Base-by-base conservation (phyloP, 2,329 filamentous ascomycete species). In the Penicillium sp. region DNA sequence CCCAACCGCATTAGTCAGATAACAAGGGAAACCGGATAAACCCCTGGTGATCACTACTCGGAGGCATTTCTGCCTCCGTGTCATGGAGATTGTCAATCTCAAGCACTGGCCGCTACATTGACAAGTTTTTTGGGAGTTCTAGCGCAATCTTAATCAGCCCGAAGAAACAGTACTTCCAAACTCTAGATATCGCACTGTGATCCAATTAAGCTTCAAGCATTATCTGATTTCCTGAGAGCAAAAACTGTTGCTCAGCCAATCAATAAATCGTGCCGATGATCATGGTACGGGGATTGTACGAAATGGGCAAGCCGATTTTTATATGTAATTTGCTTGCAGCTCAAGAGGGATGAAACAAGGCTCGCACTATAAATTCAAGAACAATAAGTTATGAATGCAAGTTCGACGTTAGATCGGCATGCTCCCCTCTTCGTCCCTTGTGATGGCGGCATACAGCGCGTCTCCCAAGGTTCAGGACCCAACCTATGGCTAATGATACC, bases 371-470 rank as follows among this genome's bases (percentile, higher is more conserved):
- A 31, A 31, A 2, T 11, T 31, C 28, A 13, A 11, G 28, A 31
- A 31, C 10, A 13, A 13, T 31, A n/a, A n/a, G n/a, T n/a, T n/a
- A 31, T 4, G 11, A 5, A 38, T 51, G 46, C 44, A 48, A 45
- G 36, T 38, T 42, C 13, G 35, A 28, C 46, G 49, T 47, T 41
- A 6, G 49, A 52, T 50, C 49, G 13, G 35, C 50, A 28, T 25
- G 1, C 16, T 42, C 42, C 44, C 18, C 20, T 14, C 8, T 22
- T 39, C 16, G 10, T 11, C 16, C 14, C n/a, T 16, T 4, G 9
- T 28, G 9, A 28, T 10, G 27, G 9, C 27, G 10, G 27, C 2
- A 28, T 10, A 10, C 10, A 9, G 8, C 27, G 9, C 10, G 6
- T 28, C 14, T 16, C 5, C 14, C n/a, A 3, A 7, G 14, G 7